Percentiles rank a stretch among this genome's conserved stretches.
These are phyloP conservation scores for Cyberlindnera euphorbiae DNA, from an alignment of 805 yeast genomes.

Conservation along the genomic window DNA sequence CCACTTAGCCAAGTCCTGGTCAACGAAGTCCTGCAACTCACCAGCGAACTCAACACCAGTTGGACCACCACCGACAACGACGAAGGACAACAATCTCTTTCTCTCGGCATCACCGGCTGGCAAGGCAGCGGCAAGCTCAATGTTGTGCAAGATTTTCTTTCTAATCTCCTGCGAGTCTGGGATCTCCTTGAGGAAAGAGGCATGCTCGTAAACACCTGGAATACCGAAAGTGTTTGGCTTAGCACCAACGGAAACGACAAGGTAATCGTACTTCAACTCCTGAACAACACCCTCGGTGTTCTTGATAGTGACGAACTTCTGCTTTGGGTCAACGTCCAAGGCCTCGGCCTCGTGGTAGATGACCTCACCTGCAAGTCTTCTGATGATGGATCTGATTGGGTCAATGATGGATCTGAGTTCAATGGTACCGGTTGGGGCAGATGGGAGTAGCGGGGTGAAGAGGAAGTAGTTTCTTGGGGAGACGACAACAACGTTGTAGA, in stretches of 20 bases:
- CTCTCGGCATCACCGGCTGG: slow-evolving; percentile 73
- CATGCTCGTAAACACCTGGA: slow-evolving; percentile 88
- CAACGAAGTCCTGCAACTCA: slow-evolving; percentile 89
- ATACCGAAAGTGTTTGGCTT: slow-evolving; percentile 92
- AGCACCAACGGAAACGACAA: slow-evolving; percentile 93
- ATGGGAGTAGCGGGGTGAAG: slow-evolving; percentile 93
- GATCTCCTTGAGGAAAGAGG: slow-evolving; percentile 85
- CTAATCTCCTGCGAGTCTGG: slow-evolving; percentile 84
- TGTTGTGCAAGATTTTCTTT: slow-evolving; percentile 74
- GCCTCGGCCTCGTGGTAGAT: slow-evolving; percentile 89
- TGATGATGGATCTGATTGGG: slow-evolving; percentile 83
- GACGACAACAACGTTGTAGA: slow-evolving; percentile 83
- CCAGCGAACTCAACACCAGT: slow-evolving; percentile 98
- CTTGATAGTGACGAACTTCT: slow-evolving; percentile 59
- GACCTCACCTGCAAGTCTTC: slow-evolving; percentile 74
- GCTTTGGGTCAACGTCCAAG: slow-evolving; percentile 68
- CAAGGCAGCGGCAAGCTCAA: slow-evolving; percentile 82
- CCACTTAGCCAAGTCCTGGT: slow-evolving; percentile 85
- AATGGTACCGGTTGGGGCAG: slow-evolving; percentile 91
- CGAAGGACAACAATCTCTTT: slow-evolving; percentile 77
- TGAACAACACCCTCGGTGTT: slow-evolving; percentile 43
- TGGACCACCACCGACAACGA: slow-evolving; percentile 98
- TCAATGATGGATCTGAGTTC: slow-evolving; percentile 89
- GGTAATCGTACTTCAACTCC: slow-evolving; percentile 64
- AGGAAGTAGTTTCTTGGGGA: slow-evolving; percentile 94